phyloP scores from a whole-genome alignment of 257 asterid species.

The Capsicum baccatum region DNA sequence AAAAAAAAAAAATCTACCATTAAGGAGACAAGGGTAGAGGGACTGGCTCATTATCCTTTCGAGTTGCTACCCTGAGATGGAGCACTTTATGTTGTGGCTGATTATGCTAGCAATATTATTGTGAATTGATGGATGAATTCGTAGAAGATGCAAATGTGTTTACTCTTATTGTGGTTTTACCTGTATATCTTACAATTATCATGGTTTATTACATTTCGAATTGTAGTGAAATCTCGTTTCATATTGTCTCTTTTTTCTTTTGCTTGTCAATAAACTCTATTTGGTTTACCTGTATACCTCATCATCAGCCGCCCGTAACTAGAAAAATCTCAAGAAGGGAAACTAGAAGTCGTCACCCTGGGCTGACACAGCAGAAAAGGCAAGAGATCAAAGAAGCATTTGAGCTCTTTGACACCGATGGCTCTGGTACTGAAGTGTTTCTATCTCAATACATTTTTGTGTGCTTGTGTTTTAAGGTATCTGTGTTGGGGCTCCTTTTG shows the following conservation, averaged over 20 bases:
- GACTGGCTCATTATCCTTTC: background rate
- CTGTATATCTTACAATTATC: background rate
- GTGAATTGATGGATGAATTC: background rate
- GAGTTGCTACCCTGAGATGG: background rate
- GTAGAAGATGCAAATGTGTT: background rate
- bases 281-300: background rate
- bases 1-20: background rate
- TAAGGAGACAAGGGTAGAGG: background rate
- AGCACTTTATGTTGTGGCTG: background rate
- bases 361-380: constrained; percentile 74
- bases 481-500: background rate
- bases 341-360: constrained; percentile 75
- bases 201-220: background rate
- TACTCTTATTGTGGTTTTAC: background rate
- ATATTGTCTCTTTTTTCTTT: background rate
- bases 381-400: constrained; percentile 95
- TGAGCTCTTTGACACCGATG: constrained; percentile 89
- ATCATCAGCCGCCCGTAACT: constrained; percentile 53
- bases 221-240: background rate
- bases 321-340: constrained; percentile 63
- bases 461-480: background rate
- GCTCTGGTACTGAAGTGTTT: constrained; percentile 63
- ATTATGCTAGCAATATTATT: background rate
- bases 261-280: background rate
- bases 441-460: background rate